Evolutionary conservation across 2,329 filamentous ascomycete genomes (phyloP), one percentile per base, ranked within the genome.

Genomic region (Fusarium redolens): DNA sequence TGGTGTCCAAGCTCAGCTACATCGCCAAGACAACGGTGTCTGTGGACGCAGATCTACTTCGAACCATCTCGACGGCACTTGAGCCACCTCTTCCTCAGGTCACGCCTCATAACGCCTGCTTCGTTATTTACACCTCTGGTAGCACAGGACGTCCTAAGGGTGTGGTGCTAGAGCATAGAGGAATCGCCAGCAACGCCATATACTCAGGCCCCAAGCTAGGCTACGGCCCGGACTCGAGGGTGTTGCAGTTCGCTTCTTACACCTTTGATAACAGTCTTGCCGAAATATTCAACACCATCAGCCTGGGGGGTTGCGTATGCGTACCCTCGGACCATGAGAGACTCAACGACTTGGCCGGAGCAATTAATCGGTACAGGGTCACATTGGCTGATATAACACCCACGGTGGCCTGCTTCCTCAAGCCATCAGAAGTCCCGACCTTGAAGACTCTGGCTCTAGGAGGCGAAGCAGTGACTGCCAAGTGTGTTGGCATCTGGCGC

Each of bases 91-190:
- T 75, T n/a, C 66, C 65, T 1, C 37, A 47, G 3, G 47, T 57
- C 20, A 15, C 40, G 5, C 66, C 72, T 2, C 18, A 44, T 7
- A 75, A 75, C 10, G 69, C 67, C 12, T 70, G 68, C 22, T 76
- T 75, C 28, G 66, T 71, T 18, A 75, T 76, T 9, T 76, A 71
- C 22, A 76, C 74, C 0, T 76, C 74, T 10, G 74, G 74, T 2
- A 73, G 65, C 7, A 76, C 69, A 0, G 74, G 74, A 0, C 35
- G 45, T 1, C 74, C 74, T 0, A 76, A 76, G 43, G 69, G 73
- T 3, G 72, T 76, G 5, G 38, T 76, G 0, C 22, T 76, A 0
- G 73, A 76, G 47, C 74, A 75, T 7, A 55, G 61, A 25, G 68
- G 69, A 4, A 40, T 74, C 30, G 61, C 72, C 2, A 75, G 50